Evolutionary conservation across 495 filamentous ascomycete genomes (phyloP).

Genomic region (Pyrenula massariospora): DNA sequence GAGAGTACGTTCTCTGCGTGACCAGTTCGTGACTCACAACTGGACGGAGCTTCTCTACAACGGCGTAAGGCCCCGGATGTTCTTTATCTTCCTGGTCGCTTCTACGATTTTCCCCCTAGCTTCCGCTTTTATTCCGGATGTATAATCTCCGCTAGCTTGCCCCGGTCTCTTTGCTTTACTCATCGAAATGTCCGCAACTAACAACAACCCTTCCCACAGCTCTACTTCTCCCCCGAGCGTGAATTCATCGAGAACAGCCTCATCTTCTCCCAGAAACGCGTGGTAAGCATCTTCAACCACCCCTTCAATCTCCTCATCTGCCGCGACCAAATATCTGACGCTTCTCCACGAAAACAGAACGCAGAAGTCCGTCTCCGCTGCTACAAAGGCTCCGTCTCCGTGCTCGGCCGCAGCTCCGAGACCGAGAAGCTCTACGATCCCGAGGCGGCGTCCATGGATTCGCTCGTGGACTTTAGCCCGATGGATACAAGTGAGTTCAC

Average conservation of each 20-base stretch:
- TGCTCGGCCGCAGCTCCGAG: slow-evolving; percentile 63
- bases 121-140: neutral
- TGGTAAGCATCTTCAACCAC: slow-evolving; percentile 16
- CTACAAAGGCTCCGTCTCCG: slow-evolving; percentile 68
- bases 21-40: slow-evolving; percentile 62
- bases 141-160: too few relatives aligned
- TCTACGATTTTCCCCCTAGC: too few relatives aligned
- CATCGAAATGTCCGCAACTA: too few relatives aligned
- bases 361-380: slow-evolving; percentile 57
- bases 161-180: too few relatives aligned
- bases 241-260: slow-evolving; percentile 68
- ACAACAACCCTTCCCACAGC: neutral
- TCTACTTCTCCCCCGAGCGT: slow-evolving; percentile 66
- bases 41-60: slow-evolving; percentile 58
- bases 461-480: neutral
- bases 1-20: slow-evolving; percentile 73
- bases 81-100: too few relatives aligned
- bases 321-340: too few relatives aligned
- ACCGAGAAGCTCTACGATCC: slow-evolving; percentile 80
- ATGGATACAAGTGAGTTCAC: neutral
- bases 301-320: too few relatives aligned
- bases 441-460: slow-evolving; percentile 74
- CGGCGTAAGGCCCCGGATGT: too few relatives aligned
- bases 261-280: slow-evolving; percentile 53
- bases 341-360: slow-evolving; percentile 29